phyloP scores from a whole-genome alignment of 768 basidiomycete genomes.

The Mycena indigotica region DNA sequence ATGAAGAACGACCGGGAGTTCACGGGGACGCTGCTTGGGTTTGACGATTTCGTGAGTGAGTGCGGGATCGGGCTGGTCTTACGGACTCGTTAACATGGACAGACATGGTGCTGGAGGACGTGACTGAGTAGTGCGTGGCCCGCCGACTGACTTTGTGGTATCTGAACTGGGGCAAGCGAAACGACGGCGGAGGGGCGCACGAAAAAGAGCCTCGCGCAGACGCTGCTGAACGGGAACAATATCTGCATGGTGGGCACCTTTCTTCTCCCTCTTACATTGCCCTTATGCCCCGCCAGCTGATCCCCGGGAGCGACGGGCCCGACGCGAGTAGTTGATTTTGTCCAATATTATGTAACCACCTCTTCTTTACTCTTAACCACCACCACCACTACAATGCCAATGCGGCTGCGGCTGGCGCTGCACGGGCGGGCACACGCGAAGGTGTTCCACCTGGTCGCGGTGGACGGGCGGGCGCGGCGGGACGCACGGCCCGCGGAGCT shows the following conservation, averaged over 20 bases:
- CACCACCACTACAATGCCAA: constrained; percentile 80
- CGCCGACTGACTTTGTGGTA: too few species aligned
- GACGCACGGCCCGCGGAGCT: constrained; percentile 88
- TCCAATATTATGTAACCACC: neutral
- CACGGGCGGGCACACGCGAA: constrained; percentile 76
- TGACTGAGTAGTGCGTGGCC: constrained; percentile 89
- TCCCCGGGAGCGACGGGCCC: constrained; percentile 73
- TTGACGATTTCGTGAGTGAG: constrained; percentile 99
- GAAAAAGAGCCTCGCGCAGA: constrained; percentile 82
- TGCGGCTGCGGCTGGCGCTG: constrained; percentile 84
- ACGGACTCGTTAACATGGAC: constrained; percentile 5
- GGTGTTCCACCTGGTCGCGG: constrained; percentile 84
- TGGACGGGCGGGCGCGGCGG: constrained; percentile 67
- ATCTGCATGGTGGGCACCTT: constrained; percentile 85
- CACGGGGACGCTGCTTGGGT: constrained; percentile 90
- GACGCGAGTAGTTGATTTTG: constrained; percentile 34
- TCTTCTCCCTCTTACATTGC: too few species aligned
- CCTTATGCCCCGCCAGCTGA: too few species aligned
- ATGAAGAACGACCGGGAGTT: constrained; percentile 99
- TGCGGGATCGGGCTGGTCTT: too few species aligned
- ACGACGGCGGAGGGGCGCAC: constrained; percentile 80
- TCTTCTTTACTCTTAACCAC: constrained; percentile 5
- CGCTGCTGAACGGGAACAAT: constrained; percentile 90
- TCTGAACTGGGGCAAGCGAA: too few species aligned
- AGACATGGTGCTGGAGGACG: constrained; percentile 97